Evolutionary conservation across 768 basidiomycete genomes (phyloP).

Genomic region (Candolleomyces aberdarensis): DNA sequence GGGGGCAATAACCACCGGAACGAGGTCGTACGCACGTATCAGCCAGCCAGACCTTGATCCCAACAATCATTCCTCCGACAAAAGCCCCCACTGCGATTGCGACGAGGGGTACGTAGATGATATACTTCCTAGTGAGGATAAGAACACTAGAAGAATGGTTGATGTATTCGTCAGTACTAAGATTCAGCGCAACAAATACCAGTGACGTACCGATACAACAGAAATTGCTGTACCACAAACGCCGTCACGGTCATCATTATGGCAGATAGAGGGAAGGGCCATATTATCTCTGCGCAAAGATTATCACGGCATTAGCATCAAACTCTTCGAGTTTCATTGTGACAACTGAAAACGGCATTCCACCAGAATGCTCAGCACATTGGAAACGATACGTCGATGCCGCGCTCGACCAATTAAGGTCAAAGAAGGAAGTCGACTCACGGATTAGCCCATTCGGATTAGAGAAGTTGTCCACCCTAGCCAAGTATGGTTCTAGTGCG

Average conservation of each 20-base stretch:
- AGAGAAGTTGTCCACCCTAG: neutral
- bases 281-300: slow-evolving; percentile 1
- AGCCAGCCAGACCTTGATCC: slow-evolving; percentile 5
- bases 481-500: neutral
- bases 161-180: neutral
- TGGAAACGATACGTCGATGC: too few relatives aligned
- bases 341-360: neutral
- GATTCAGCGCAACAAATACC: neutral
- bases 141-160: neutral
- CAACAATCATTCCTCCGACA: neutral
- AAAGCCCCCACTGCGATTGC: neutral
- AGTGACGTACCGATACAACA: slow-evolving; percentile 2
- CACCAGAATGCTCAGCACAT: neutral
- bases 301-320: neutral
- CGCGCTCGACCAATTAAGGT: neutral
- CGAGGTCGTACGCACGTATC: neutral
- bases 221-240: neutral
- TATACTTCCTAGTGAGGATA: neutral
- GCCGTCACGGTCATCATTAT: slow-evolving; percentile 7
- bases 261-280: slow-evolving; percentile 6
- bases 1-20: neutral
- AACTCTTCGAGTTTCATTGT: neutral
- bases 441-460: neutral
- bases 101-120: neutral
- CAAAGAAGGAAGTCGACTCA: neutral